These are phyloP conservation scores for Fusarium xylarioides DNA, from an alignment of 2,329 filamentous ascomycete genomes.

Conservation along the genomic window DNA sequence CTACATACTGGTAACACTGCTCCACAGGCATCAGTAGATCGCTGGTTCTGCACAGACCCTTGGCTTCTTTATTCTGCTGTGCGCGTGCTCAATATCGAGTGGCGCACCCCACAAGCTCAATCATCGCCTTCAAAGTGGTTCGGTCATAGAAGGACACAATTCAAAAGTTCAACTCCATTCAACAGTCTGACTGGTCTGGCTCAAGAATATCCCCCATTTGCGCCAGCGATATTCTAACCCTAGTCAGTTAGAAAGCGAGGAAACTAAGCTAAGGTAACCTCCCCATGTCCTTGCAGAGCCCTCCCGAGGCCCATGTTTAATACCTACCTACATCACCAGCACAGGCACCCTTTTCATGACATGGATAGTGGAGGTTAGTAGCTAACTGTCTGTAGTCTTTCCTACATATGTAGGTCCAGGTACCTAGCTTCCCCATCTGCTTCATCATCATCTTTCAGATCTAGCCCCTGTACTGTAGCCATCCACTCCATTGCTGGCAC, in stretches of 20 bases:
- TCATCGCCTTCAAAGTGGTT: conserved; percentile 14
- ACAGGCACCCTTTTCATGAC: conserved; percentile 1
- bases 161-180: not conserved
- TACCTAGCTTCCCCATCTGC: not conserved
- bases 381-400: not conserved
- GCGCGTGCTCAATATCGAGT: conserved; percentile 32
- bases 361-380: not conserved
- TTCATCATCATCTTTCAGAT: not conserved
- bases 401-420: not conserved
- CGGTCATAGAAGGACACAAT: conserved; percentile 18
- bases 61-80: conserved; percentile 17
- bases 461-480: not conserved
- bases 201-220: conserved; percentile 2
- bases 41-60: conserved; percentile 38
- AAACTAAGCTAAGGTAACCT: conserved; percentile 12
- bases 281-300: conserved; percentile 18
- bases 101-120: conserved; percentile 34
- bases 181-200: conserved; percentile 11
- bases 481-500: not conserved
- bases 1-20: conserved; percentile 25
- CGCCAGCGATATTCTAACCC: not conserved
- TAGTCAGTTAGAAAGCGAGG: conserved; percentile 6
- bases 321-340: not conserved
- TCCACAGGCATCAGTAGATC: conserved; percentile 36
- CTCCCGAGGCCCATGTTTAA: conserved; percentile 2